Conservation (phyloP, 2,329 filamentous ascomycete species). For the Coniochaeta pulveracea region DNA sequence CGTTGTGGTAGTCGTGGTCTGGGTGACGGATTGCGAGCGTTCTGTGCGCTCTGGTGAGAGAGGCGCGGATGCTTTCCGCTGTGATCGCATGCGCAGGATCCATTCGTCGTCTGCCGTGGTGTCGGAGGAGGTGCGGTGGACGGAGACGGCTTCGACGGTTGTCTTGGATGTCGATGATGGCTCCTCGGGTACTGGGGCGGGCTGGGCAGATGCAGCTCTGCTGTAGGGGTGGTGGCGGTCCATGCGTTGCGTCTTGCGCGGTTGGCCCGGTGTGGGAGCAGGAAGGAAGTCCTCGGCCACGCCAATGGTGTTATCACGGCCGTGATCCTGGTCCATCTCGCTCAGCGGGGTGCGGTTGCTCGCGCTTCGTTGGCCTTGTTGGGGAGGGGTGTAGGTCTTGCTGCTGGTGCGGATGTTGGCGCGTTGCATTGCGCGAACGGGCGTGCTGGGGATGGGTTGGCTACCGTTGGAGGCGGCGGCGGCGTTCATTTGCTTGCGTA, state of each 20-base stretch:
- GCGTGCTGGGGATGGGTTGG: constrained; percentile 39
- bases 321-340: constrained; percentile 74
- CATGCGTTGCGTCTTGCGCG: constrained; percentile 62
- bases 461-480: constrained; percentile 20
- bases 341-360: constrained; percentile 78
- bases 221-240: constrained; percentile 65
- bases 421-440: constrained; percentile 50
- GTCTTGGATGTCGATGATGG: too few relatives aligned
- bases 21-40: constrained; percentile 65
- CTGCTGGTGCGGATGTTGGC: constrained; percentile 48
- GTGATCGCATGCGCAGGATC: constrained; percentile 62
- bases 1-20: constrained; percentile 51
- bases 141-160: constrained; percentile 12
- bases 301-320: constrained; percentile 38
- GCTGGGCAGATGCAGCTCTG: constrained; percentile 30
- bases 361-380: constrained; percentile 53
- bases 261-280: constrained; percentile 89
- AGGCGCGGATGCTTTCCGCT: constrained; percentile 53
- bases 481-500: constrained; percentile 45
- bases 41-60: constrained; percentile 49
- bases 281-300: constrained; percentile 87
- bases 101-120: constrained; percentile 64
- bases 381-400: constrained; percentile 74
- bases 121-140: constrained; percentile 5
- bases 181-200: too few relatives aligned